Conservation (phyloP, 148 eudicot species). For the Arbutus unedo region DNA sequence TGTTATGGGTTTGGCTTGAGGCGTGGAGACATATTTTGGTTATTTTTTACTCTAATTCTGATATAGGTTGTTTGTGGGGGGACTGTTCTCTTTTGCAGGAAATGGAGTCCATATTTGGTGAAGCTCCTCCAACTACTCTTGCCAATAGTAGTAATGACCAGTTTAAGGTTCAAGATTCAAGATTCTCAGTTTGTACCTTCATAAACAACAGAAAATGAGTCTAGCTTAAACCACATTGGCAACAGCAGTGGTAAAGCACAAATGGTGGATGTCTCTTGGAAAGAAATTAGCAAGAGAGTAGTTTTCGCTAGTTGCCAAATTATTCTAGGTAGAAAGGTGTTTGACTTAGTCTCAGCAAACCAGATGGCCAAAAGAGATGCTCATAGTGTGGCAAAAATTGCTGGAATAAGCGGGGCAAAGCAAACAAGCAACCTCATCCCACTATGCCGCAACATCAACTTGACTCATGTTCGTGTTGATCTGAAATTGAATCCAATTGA, state of each 20-base stretch:
- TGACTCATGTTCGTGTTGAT: constrained; percentile 68
- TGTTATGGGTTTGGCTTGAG: too few relatives aligned
- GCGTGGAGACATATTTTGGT: too few relatives aligned
- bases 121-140: constrained; percentile 48
- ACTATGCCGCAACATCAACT: constrained; percentile 72
- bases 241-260: constrained; percentile 65
- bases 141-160: constrained; percentile 38
- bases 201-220: constrained; percentile 19
- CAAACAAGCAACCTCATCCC: constrained; percentile 88
- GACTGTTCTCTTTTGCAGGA: constrained; percentile 41
- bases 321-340: constrained; percentile 63
- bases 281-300: constrained; percentile 64
- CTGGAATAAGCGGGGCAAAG: constrained; percentile 83
- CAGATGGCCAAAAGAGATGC: constrained; percentile 83
- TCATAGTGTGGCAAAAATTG: constrained; percentile 80
- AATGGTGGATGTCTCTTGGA: constrained; percentile 90
- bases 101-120: constrained; percentile 79
- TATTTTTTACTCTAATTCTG: too few relatives aligned
- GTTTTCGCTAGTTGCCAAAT: constrained; percentile 90
- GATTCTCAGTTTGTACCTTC: constrained; percentile 31
- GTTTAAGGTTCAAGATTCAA: constrained; percentile 21
- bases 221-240: constrained; percentile 56
- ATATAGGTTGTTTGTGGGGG: too few relatives aligned
- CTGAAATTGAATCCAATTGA: constrained; percentile 51
- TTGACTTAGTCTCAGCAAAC: constrained; percentile 76